Conservation (phyloP, 768 basidiomycete species). For the Austroboletus eburneus region DNA sequence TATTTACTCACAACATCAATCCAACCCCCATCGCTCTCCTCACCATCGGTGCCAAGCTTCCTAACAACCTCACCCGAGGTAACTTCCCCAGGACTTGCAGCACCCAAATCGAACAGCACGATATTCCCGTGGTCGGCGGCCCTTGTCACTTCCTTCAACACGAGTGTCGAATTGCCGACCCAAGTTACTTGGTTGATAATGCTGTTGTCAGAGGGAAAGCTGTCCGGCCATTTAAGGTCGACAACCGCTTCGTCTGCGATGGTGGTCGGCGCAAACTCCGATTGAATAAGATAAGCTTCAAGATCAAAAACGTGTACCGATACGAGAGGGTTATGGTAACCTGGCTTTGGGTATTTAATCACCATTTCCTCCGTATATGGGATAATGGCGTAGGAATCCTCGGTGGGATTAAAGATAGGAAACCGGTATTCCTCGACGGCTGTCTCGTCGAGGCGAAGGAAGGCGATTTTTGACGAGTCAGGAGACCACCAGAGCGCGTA, state of each 20-base stretch:
- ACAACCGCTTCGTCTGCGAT: slow-evolving; percentile 42
- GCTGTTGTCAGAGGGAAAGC: slow-evolving; percentile 55
- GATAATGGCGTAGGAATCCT: slow-evolving; percentile 61
- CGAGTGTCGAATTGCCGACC: slow-evolving; percentile 69
- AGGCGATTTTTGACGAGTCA: slow-evolving; percentile 56
- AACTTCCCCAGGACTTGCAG: slow-evolving; percentile 22
- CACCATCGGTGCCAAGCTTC: slow-evolving; percentile 75
- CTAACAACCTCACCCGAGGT: slow-evolving; percentile 59
- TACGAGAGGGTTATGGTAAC: slow-evolving; percentile 85
- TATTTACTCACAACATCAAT: slow-evolving; percentile 68
- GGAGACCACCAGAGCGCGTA: slow-evolving; percentile 92
- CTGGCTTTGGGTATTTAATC: slow-evolving; percentile 86
- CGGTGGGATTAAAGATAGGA: slow-evolving; percentile 88
- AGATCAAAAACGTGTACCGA: slow-evolving; percentile 82
- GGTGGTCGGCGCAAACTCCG: slow-evolving; percentile 24
- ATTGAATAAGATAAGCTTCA: slow-evolving; percentile 41
- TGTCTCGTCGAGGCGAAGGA: slow-evolving; percentile 85
- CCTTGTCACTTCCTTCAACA: slow-evolving; percentile 86
- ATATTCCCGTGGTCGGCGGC: slow-evolving; percentile 79
- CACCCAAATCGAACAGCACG: slow-evolving; percentile 62
- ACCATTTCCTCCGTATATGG: slow-evolving; percentile 68
- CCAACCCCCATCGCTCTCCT: slow-evolving; percentile 92
- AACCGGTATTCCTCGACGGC: slow-evolving; percentile 81
- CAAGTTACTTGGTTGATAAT: slow-evolving; percentile 83
- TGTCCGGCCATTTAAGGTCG: slow-evolving; percentile 63